Percentiles rank a stretch among this genome's conserved stretches.
Evolutionary conservation across 2,329 filamentous ascomycete genomes (phyloP).

Genomic region (Sporothrix variecibatus): DNA sequence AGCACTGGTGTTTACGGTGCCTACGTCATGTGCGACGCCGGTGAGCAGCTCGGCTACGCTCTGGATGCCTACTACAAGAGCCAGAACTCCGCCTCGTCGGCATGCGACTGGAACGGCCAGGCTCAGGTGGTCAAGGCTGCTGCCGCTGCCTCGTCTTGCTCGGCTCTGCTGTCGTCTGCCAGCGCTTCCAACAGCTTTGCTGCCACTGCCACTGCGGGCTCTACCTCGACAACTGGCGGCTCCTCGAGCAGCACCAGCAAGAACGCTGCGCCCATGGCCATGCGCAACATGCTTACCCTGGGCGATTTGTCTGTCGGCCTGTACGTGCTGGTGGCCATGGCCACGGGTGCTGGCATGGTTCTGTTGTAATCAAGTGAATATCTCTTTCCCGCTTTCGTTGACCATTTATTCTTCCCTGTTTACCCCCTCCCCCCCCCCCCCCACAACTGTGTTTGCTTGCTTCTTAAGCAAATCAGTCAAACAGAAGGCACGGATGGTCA

Average conservation of each 20-base stretch:
- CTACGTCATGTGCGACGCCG: slow-evolving; percentile 73
- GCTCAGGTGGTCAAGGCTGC: slow-evolving; percentile 57
- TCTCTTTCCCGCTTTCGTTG: background rate
- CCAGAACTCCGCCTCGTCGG: slow-evolving; percentile 54
- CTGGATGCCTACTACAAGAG: slow-evolving; percentile 71
- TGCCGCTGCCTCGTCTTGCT: slow-evolving; percentile 56
- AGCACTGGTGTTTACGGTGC: slow-evolving; percentile 71
- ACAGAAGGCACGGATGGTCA: background rate
- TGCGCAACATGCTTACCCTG: slow-evolving; percentile 46
- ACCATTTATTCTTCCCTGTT: background rate
- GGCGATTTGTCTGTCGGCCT: slow-evolving; percentile 52
- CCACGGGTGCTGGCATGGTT: slow-evolving; percentile 56
- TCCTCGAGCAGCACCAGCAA: slow-evolving; percentile 36
- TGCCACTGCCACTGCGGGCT: slow-evolving; percentile 52
- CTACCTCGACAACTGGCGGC: slow-evolving; percentile 37
- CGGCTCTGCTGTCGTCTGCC: slow-evolving; percentile 60
- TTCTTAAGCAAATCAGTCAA: background rate
- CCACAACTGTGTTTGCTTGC: too few relatives aligned
- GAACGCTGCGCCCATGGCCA: slow-evolving; percentile 43
- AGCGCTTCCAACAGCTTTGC: slow-evolving; percentile 56
- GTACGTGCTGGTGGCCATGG: slow-evolving; percentile 55
- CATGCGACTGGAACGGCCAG: slow-evolving; percentile 72
- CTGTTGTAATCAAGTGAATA: slow-evolving; percentile 47
- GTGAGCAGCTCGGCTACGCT: slow-evolving; percentile 71
- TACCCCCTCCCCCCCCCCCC: too few relatives aligned